Percentiles rank a stretch among this genome's conserved stretches.
phyloP scores from a whole-genome alignment of 2,329 filamentous ascomycete species.

The Fusarium transvaalense region DNA sequence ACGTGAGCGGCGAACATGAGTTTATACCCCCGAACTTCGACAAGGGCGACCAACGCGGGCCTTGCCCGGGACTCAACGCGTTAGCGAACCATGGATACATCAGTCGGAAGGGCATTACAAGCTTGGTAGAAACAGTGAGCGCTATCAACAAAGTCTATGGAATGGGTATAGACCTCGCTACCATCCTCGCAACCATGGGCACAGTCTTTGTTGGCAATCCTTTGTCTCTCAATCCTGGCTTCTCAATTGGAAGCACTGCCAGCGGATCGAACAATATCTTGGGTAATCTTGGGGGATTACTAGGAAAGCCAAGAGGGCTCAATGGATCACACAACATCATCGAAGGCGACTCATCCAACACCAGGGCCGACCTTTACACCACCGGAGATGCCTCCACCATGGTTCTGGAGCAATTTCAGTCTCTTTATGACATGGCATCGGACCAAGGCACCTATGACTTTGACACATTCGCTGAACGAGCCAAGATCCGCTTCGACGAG shows the following conservation, averaged over 20 bases:
- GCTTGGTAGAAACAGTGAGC: slow-evolving; percentile 22
- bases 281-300: slow-evolving; percentile 10
- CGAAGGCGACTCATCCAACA: slow-evolving; percentile 26
- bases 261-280: slow-evolving; percentile 13
- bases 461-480: slow-evolving; percentile 6
- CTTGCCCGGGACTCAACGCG: slow-evolving; percentile 55
- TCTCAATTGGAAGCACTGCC: slow-evolving; percentile 13
- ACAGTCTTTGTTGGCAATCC: slow-evolving; percentile 31
- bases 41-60: slow-evolving; percentile 45
- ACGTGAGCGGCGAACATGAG: slow-evolving; percentile 35
- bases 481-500: slow-evolving; percentile 14
- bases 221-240: slow-evolving; percentile 19
- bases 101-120: slow-evolving; percentile 35
- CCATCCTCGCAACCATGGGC: slow-evolving; percentile 12
- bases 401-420: slow-evolving; percentile 8
- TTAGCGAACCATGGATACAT: slow-evolving; percentile 56
- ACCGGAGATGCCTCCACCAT: slow-evolving; percentile 28
- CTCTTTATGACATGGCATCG: slow-evolving; percentile 20
- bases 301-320: slow-evolving; percentile 23
- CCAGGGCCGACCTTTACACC: slow-evolving; percentile 15
- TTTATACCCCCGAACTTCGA: slow-evolving; percentile 47
- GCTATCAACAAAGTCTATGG: slow-evolving; percentile 34
- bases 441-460: slow-evolving; percentile 24
- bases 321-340: slow-evolving; percentile 28
- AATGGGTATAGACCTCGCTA: slow-evolving; percentile 17